Evolutionary conservation across 805 yeast genomes (phyloP), one percentile per base, ranked within the genome.

Genomic region (Saccharomyces kudriavzevii): DNA sequence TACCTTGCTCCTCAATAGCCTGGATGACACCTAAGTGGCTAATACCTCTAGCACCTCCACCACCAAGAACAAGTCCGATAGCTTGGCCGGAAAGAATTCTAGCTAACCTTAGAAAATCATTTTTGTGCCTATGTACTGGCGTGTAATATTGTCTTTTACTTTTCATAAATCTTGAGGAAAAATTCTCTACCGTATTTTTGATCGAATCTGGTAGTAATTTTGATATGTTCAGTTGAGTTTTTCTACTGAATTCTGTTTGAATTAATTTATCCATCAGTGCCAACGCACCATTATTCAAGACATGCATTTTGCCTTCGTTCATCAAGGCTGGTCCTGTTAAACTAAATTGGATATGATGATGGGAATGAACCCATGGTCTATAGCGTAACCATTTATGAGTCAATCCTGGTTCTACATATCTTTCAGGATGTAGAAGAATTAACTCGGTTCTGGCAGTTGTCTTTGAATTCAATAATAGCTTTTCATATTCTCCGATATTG

Each of bases 41-140:
- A 13, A 92, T 77, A 1, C 99, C 99, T 60, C 98, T 77, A 0
- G 98, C 96, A 46, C 99, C 99, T 45, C 99, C 99, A 13, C 99
- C 99, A 5, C 99, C 99, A 3, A 92, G 74, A 5, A 92, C 97
- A 20, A 94, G 74, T 0, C 98, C 99, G 45, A 94, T 87, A 0
- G 97, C 96, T 66, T 90, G 89, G 6, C 96, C 96, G 0, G 97
- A 87, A 14, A 92, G 71, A 8, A 94, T 79, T 62, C 99, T 78
- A 0, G 99, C 98, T 40, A 92, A 71, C 54, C 99, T 77, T 68
- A 89, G 75, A 67, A 94, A 94, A 67, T 92, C 99, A 66, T 85
- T 86, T 67, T 91, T 91, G 66, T 87, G 90, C 11, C 80, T 72
- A 50, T 66, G 61, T 5, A 61, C 63, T 8, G 73, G 62, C 0